Conservation (phyloP, 2,329 filamentous ascomycete species). For the Pseudocercospora vitis region DNA sequence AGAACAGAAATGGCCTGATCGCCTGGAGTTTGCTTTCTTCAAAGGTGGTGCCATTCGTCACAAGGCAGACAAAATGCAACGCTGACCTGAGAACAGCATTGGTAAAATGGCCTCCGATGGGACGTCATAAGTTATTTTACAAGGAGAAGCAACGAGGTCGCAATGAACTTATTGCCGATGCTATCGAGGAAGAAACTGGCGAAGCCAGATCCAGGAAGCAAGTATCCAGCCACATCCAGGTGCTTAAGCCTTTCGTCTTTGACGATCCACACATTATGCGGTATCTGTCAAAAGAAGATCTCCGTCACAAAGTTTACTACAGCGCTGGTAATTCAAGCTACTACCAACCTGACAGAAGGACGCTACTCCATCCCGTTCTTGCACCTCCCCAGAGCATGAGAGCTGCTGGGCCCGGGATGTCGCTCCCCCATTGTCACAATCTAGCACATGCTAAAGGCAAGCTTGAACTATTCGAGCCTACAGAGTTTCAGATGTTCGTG, state of each 20-base stretch:
- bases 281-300: constrained; percentile 43
- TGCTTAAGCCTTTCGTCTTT: constrained; percentile 58
- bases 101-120: constrained; percentile 59
- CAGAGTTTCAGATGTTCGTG: constrained; percentile 45
- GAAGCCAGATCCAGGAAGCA: constrained; percentile 57
- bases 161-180: constrained; percentile 62
- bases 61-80: constrained; percentile 12
- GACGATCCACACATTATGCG: constrained; percentile 52
- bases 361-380: constrained; percentile 28
- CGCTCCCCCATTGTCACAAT: constrained; percentile 6
- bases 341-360: constrained; percentile 16
- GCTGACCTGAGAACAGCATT: constrained; percentile 40
- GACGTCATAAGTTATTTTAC: constrained; percentile 50
- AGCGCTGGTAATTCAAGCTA: constrained; percentile 10
- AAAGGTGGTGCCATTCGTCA: constrained; percentile 39
- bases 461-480: constrained; percentile 33
- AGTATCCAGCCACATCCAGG: constrained; percentile 65
- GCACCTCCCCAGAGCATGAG: constrained; percentile 17
- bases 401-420: constrained; percentile 4
- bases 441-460: constrained; percentile 24
- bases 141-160: constrained; percentile 58
- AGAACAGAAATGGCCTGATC: constrained; percentile 49
- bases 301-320: constrained; percentile 22
- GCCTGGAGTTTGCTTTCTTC: constrained; percentile 51
- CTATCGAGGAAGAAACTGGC: constrained; percentile 57